Base-by-base conservation (phyloP, 2,329 filamentous ascomycete genomes). In the Ophiocordyceps camponoti-floridani region DNA sequence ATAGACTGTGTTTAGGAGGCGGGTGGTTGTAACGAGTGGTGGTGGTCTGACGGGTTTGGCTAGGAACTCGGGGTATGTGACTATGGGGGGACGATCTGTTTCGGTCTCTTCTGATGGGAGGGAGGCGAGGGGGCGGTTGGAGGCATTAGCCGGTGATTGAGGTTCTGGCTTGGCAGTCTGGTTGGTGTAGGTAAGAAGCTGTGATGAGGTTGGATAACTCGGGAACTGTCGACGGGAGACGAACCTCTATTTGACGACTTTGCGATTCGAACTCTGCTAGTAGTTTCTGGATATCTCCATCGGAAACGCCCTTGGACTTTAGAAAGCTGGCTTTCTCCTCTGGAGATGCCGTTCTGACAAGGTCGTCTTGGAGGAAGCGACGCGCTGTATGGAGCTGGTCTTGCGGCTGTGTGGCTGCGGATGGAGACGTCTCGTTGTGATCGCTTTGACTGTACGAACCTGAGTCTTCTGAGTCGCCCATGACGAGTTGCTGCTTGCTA, bases 321-420 rank as follows among this genome's bases (percentile, higher is more conserved):
- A 95, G 65, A 52, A 94, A 94, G 8, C 74, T 72, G 18, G 73
- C 67, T 64, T 94, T 94, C 61, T 77, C 79, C 46, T 84, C 80
- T 41, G 70, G 69, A 0, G 81, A 69, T 31, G 81, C 77, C 59
- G 80, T 66, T 47, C 73, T 76, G 46, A 94, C 83, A 18, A 71
- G 68, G 8, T 83, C 77, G 48, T 93, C 81, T 43, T 83, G 68
- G 4, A 95, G 71, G 56, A 94, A 95, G 44, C 69, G 74, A 40
- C 73, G 70, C 27, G 87, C 86, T 56, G 86, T 76, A 14, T 85
- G 76, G 33, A 67, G 53, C 31, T 54, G 52, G 43, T 59, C 53
- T 18, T 38, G 35, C 4, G 10, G 11, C 7, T 19, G 16, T 38
- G 28, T 16, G 35, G 4, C n/a, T 38, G 16, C n/a, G n/a, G n/a